Base-by-base conservation (phyloP, 495 filamentous ascomycete genomes). In the Tuber brumale region DNA sequence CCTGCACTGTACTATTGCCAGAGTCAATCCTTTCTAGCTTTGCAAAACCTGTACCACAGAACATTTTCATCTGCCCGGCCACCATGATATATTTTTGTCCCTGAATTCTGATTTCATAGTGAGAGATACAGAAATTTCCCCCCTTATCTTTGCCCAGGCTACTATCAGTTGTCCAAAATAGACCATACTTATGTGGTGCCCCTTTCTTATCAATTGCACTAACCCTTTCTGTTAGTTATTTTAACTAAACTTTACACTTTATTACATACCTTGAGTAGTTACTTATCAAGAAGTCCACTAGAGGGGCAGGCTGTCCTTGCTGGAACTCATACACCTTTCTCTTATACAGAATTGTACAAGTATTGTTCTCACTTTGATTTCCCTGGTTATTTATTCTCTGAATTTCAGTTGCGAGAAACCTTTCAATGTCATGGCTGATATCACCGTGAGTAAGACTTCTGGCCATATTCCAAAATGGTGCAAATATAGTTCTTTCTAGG, bases 51-150 rank as follows among this genome's bases (percentile, higher is more conserved):
- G 72, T 77, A 3, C 72, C 66, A 74, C 45, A 42, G 14, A 9
- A 77, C n/a, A 70, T 27, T 16, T 37, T 77, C 3, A 37, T 72
- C 31, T 71, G 41, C 72, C 72, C 74, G 27, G 66, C 75, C 1
- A 77, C 61, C 8, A 77, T 2, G 9, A 16, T 23, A 23, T 57
- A 41, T 7, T 44, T n/a, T 23, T 37, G 7, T 37, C 72, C 72
- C 61, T 21, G 45, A 37, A 41, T 18, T 27, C 27, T 73, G n/a
- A 61, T 27, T 31, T n/a, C 10, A 27, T 61, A 27, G 31, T 31
- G n/a, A 61, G n/a, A 0, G 31, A 61, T 31, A 9, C 31, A 61
- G 1, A 61, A 31, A 0, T 16, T 61, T 4, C n/a, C n/a, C 0
- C n/a, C 51, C 51, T 61, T 10, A 61, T 16, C 10, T 3, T 16